Conservation (phyloP, 345 rosid species). For the Pistacia atlantica region DNA sequence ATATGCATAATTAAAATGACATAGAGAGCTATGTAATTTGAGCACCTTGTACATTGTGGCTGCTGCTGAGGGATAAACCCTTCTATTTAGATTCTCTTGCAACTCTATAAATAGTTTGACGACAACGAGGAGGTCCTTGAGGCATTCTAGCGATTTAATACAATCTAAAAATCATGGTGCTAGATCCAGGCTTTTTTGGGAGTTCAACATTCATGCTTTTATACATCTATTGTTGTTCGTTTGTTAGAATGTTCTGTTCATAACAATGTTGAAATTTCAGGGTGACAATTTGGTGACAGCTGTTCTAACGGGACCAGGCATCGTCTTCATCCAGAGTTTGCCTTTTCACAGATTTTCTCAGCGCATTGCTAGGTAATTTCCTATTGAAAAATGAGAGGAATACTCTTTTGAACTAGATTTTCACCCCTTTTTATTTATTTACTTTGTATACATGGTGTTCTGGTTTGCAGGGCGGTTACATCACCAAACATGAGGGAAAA, state of each 20-base stretch:
- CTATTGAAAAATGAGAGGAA: neutral
- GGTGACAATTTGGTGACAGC: slow-evolving; percentile 91
- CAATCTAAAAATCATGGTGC: neutral
- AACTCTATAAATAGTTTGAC: neutral
- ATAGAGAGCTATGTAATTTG: neutral
- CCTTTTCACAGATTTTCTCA: slow-evolving; percentile 92
- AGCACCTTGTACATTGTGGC: neutral
- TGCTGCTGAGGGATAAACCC: neutral
- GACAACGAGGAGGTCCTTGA: neutral
- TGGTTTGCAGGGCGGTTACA: slow-evolving; percentile 82
- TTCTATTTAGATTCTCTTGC: neutral
- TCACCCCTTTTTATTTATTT: neutral
- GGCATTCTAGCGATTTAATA: neutral
- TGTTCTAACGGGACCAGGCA: slow-evolving; percentile 90
- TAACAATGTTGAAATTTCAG: slow-evolving; percentile 41
- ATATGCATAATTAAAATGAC: neutral
- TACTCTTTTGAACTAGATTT: slow-evolving; percentile 2
- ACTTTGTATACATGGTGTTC: neutral
- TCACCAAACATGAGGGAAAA: slow-evolving; percentile 99
- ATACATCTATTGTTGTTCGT: neutral
- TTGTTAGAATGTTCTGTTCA: neutral
- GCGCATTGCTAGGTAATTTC: slow-evolving; percentile 79
- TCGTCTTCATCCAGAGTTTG: slow-evolving; percentile 94
- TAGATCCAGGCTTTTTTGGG: neutral
- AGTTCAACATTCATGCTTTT: neutral